These are phyloP conservation scores for Scleromitrula shiraiana DNA, from an alignment of 2,329 filamentous ascomycete species.

Conservation along the genomic window DNA sequence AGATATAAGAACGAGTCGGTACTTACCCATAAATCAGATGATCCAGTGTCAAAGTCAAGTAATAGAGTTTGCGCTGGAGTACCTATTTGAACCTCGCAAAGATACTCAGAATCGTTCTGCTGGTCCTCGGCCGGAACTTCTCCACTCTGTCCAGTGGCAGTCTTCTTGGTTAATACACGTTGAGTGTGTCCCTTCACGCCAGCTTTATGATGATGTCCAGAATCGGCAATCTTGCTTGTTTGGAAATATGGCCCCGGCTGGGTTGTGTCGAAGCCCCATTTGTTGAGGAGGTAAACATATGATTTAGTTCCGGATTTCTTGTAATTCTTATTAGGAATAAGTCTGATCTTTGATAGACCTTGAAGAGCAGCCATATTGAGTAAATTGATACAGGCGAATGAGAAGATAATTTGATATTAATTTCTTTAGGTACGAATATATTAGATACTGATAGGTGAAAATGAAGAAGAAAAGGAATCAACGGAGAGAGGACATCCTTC, in stretches of 20 bases:
- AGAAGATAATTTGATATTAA: not conserved
- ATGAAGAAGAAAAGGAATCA: not conserved
- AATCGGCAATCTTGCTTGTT: constrained; percentile 34
- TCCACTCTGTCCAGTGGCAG: constrained; percentile 31
- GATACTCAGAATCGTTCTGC: constrained; percentile 59
- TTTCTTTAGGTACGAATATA: not conserved
- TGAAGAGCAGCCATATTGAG: constrained; percentile 26
- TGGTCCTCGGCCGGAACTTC: constrained; percentile 53
- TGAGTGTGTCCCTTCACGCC: constrained; percentile 42
- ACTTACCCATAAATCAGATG: constrained; percentile 59
- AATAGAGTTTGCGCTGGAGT: constrained; percentile 53
- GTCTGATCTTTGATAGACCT: constrained; percentile 36
- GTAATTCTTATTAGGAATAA: constrained; percentile 52
- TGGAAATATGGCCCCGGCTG: constrained; percentile 53
- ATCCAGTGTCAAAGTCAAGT: constrained; percentile 64
- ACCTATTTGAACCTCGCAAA: constrained; percentile 56
- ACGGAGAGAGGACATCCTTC: not conserved
- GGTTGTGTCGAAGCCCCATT: constrained; percentile 56
- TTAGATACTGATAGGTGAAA: not conserved
- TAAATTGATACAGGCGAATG: not conserved
- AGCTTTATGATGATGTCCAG: constrained; percentile 38
- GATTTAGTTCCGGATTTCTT: constrained; percentile 52
- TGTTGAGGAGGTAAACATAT: constrained; percentile 52
- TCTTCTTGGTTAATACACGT: constrained; percentile 41
- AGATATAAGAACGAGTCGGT: not conserved